These are phyloP conservation scores for Tetradesmus lagerheimii DNA, from an alignment of 139 green algal genomes.

Conservation along the genomic window DNA sequence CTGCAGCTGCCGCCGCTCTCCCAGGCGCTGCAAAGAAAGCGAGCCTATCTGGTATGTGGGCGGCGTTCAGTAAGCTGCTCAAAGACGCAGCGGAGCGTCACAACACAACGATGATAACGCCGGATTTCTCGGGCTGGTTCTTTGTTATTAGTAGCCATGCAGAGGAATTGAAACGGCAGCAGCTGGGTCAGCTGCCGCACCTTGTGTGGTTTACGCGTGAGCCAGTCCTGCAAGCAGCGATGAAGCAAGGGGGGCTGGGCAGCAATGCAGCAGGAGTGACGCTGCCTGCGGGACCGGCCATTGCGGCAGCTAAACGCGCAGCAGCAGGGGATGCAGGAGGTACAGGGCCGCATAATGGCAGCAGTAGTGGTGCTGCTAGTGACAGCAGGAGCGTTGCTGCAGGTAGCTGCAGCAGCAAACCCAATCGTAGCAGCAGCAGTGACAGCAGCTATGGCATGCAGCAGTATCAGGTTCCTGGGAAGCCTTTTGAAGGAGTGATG, in stretches of 20 bases:
- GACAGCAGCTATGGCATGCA: background rate
- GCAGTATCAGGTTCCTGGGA: slow-evolving; percentile 14
- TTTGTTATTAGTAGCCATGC: slow-evolving; percentile 35
- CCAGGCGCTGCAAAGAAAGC: slow-evolving; percentile 16
- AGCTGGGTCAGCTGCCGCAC: slow-evolving; percentile 40
- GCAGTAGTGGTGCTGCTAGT: background rate
- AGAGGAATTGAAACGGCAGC: slow-evolving; percentile 32
- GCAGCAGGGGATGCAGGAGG: background rate
- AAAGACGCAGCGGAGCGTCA: slow-evolving; percentile 34
- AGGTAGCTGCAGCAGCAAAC: background rate
- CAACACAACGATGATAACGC: slow-evolving; percentile 41
- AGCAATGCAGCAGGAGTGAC: slow-evolving; percentile 28
- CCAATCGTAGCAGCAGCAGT: background rate
- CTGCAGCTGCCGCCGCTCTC: background rate
- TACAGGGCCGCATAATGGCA: background rate
- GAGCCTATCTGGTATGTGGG: slow-evolving; percentile 16
- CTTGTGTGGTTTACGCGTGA: slow-evolving; percentile 42
- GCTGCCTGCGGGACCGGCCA: background rate
- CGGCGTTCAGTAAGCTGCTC: slow-evolving; percentile 24
- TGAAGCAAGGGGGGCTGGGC: background rate
- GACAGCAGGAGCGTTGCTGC: background rate
- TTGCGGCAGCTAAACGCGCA: background rate
- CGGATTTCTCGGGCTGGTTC: slow-evolving; percentile 42
- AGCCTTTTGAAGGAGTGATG: background rate
- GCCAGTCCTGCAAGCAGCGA: background rate